phyloP scores from a whole-genome alignment of 169 alveolate genomes.

The Eimeria tenella region DNA sequence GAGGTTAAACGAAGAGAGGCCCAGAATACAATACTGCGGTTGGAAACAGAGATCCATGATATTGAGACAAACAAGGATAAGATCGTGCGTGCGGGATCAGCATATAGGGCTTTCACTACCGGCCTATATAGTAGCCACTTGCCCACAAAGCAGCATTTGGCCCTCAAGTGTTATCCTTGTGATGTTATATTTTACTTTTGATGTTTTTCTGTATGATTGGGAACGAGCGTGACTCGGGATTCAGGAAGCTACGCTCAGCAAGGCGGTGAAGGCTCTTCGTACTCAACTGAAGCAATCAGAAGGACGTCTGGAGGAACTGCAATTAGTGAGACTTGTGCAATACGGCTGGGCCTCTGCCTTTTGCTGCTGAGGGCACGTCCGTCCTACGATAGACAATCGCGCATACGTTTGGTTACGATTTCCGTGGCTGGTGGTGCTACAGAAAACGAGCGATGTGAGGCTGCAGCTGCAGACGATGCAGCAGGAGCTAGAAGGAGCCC shows the following conservation, averaged over 20 bases:
- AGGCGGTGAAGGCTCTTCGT: slow-evolving; percentile 58
- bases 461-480: slow-evolving; percentile 62
- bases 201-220: background rate
- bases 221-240: background rate
- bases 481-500: slow-evolving; percentile 59
- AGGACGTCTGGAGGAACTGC: slow-evolving; percentile 27
- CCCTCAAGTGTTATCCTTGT: background rate
- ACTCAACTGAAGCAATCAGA: slow-evolving; percentile 40
- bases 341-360: background rate
- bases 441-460: slow-evolving; percentile 52
- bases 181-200: background rate
- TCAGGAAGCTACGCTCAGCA: slow-evolving; percentile 63
- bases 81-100: slow-evolving; percentile 37
- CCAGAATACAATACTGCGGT: background rate
- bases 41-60: slow-evolving; percentile 46
- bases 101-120: too few relatives aligned
- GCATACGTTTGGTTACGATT: background rate
- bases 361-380: background rate
- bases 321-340: background rate
- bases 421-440: background rate
- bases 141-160: background rate
- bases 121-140: background rate
- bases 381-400: background rate
- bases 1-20: background rate
- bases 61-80: slow-evolving; percentile 78